Conservation (phyloP, 257 asterid species). For the Gentiana macrophylla region DNA sequence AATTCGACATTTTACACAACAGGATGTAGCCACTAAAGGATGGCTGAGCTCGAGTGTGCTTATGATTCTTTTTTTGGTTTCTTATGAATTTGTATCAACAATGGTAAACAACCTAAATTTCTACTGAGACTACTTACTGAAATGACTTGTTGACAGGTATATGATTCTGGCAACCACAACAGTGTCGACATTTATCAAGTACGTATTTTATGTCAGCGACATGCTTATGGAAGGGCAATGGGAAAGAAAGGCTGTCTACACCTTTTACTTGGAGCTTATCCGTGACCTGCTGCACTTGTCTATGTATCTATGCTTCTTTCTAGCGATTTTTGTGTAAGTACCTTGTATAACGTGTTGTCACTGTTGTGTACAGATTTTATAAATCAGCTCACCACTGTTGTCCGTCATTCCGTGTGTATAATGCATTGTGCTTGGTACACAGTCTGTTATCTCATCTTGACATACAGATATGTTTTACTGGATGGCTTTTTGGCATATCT, state of each 20-base stretch:
- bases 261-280: slow-evolving; percentile 85
- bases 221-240: slow-evolving; percentile 99
- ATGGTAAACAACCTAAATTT: neutral
- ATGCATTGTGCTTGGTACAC: neutral
- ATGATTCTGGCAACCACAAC: slow-evolving; percentile 91
- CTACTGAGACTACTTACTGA: slow-evolving; percentile 2
- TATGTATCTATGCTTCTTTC: slow-evolving; percentile 92
- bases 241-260: slow-evolving; percentile 94
- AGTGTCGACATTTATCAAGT: slow-evolving; percentile 72
- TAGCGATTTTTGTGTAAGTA: slow-evolving; percentile 87
- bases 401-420: too few species aligned
- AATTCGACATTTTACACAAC: too few species aligned
- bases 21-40: neutral
- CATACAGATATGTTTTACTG: neutral
- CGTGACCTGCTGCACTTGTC: slow-evolving; percentile 90
- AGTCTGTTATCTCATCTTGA: neutral
- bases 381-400: too few species aligned
- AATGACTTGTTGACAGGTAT: slow-evolving; percentile 40
- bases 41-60: neutral
- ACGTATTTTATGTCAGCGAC: slow-evolving; percentile 69
- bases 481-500: too few species aligned
- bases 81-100: neutral
- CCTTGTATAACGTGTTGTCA: neutral
- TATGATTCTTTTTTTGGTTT: neutral
- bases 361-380: neutral